These are phyloP conservation scores for Penicillium sp. DNA, from an alignment of 2,329 filamentous ascomycete species.

Conservation along the genomic window DNA sequence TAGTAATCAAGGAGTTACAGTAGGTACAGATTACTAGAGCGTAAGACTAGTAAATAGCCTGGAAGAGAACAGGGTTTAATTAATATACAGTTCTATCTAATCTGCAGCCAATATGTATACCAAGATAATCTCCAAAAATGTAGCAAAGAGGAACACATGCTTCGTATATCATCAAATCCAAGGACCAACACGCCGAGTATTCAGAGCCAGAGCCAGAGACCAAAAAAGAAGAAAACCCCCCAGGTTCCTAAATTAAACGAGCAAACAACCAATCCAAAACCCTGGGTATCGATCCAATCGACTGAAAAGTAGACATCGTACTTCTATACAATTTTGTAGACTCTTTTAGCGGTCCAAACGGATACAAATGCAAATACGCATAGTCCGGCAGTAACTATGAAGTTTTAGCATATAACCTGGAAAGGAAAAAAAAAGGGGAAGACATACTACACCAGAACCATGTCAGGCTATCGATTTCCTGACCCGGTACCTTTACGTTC, in stretches of 20 bases:
- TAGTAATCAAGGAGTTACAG: background rate
- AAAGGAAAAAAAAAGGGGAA: background rate
- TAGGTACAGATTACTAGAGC: background rate
- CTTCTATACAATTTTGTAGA: conserved; percentile 71
- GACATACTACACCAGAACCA: conserved; percentile 67
- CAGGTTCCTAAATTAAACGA: background rate
- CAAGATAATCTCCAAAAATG: background rate
- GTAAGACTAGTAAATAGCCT: background rate
- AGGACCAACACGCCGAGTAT: background rate
- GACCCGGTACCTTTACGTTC: conserved; percentile 95
- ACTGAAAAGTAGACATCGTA: background rate
- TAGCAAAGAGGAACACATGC: background rate
- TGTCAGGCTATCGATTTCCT: conserved; percentile 72
- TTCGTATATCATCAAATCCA: conserved; percentile 14
- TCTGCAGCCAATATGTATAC: background rate
- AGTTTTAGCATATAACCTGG: conserved; percentile 4
- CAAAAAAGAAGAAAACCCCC: background rate
- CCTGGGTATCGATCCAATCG: conserved; percentile 11
- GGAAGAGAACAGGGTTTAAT: background rate
- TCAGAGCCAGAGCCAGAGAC: background rate
- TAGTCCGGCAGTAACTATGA: conserved; percentile 65
- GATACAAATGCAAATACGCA: conserved; percentile 75
- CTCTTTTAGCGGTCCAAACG: conserved; percentile 77
- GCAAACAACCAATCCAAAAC: background rate
- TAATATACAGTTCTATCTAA: conserved; percentile 10